Percentiles rank a stretch among this genome's conserved stretches.
Conservation (phyloP, 2,329 filamentous ascomycete species). For the Aspergillus sp. region DNA sequence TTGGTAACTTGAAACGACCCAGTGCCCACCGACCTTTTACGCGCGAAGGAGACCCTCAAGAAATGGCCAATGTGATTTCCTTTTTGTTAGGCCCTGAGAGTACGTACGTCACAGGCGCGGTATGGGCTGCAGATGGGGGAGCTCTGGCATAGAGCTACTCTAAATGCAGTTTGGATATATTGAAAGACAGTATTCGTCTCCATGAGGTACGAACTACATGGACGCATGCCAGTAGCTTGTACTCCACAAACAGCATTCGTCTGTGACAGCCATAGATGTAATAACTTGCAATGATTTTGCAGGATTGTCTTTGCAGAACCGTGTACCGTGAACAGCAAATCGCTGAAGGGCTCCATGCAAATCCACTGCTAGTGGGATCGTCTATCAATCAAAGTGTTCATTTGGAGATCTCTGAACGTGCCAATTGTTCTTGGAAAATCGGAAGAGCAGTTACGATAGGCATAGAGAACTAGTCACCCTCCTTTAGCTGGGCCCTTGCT, state of each 20-base stretch:
- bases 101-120: conserved; percentile 1
- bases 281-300: neutral
- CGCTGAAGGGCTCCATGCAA: neutral
- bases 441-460: neutral
- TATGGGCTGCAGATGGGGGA: conserved; percentile 2
- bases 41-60: neutral
- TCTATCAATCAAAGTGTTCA: neutral
- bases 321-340: neutral
- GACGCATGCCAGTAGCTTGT: neutral
- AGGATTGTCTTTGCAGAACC: neutral
- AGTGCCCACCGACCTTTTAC: conserved; percentile 2
- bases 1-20: conserved; percentile 1
- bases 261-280: neutral
- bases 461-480: neutral
- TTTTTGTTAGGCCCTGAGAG: conserved; percentile 4
- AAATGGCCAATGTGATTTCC: conserved; percentile 1
- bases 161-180: neutral
- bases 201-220: neutral
- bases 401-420: neutral
- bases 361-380: neutral
- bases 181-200: neutral
- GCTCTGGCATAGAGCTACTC: neutral
- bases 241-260: neutral
- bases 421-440: neutral
- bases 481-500: neutral